These are phyloP conservation scores for Flaveria ramosissima DNA, from an alignment of 129 eudicot genomes.

Conservation along the genomic window DNA sequence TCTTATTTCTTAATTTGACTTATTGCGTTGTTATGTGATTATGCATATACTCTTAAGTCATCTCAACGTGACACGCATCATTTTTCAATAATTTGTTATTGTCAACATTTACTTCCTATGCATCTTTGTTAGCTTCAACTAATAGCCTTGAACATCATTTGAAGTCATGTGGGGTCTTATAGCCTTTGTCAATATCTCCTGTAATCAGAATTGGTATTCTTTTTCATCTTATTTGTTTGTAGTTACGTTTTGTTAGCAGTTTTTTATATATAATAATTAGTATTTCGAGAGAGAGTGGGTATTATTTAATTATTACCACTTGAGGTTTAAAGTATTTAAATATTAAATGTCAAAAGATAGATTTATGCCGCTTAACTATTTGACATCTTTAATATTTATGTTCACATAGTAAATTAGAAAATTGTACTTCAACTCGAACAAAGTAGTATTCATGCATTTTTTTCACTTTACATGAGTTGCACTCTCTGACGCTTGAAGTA, in stretches of 20 bases:
- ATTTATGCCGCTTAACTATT: not conserved
- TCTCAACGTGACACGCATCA: slow-evolving; percentile 4
- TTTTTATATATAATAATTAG: not conserved
- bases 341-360: not conserved
- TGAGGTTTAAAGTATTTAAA: not conserved
- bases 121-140: not conserved
- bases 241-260: not conserved
- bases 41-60: not conserved
- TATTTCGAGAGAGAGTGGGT: not conserved
- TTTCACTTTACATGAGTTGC: not conserved
- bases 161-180: not conserved
- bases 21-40: slow-evolving; percentile 5
- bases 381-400: not conserved
- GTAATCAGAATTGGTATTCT: not conserved
- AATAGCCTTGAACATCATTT: not conserved
- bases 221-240: not conserved
- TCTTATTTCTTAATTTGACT: not conserved
- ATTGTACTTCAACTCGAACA: not conserved
- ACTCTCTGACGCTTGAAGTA: not conserved
- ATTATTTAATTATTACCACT: not conserved
- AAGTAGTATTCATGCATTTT: not conserved
- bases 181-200: not conserved
- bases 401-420: not conserved
- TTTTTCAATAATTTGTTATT: not conserved
- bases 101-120: not conserved